Conservation (phyloP, 768 basidiomycete genomes). For the Mycena albidolilacea region DNA sequence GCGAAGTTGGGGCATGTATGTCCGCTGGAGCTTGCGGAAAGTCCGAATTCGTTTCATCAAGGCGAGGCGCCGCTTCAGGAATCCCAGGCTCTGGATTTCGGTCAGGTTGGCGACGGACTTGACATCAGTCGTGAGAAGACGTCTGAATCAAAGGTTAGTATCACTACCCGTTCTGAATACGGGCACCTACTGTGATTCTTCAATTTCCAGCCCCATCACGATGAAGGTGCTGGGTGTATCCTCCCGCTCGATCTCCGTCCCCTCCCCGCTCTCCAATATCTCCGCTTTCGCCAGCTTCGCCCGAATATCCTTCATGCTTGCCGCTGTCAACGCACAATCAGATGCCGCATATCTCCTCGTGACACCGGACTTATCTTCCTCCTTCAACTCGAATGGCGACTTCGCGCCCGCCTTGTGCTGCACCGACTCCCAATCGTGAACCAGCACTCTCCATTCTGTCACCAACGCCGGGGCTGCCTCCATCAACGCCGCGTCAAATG, state of each 20-base stretch:
- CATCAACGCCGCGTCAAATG: background rate
- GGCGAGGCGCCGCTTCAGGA: background rate
- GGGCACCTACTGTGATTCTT: slow-evolving; percentile 5
- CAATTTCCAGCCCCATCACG: slow-evolving; percentile 4
- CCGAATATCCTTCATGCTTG: slow-evolving; percentile 1
- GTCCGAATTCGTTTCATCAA: background rate
- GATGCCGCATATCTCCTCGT: too few relatives aligned
- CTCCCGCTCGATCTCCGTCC: background rate
- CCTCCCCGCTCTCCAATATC: background rate
- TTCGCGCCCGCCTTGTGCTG: background rate
- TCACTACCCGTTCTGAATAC: too few relatives aligned
- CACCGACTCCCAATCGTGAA: background rate
- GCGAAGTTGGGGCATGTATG: slow-evolving; percentile 9
- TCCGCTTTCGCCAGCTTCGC: background rate
- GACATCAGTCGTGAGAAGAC: background rate
- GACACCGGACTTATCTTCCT: background rate
- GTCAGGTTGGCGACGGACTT: slow-evolving; percentile 6
- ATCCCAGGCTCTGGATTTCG: background rate
- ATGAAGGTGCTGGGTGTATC: background rate
- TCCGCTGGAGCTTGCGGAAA: slow-evolving; percentile 2
- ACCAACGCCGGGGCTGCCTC: background rate
- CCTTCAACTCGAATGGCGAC: too few relatives aligned
- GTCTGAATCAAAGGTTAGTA: background rate
- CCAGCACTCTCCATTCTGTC: background rate
- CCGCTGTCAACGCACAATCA: background rate